These are phyloP conservation scores for Alternaria triticina DNA, from an alignment of 2,329 filamentous ascomycete genomes.

Conservation along the genomic window DNA sequence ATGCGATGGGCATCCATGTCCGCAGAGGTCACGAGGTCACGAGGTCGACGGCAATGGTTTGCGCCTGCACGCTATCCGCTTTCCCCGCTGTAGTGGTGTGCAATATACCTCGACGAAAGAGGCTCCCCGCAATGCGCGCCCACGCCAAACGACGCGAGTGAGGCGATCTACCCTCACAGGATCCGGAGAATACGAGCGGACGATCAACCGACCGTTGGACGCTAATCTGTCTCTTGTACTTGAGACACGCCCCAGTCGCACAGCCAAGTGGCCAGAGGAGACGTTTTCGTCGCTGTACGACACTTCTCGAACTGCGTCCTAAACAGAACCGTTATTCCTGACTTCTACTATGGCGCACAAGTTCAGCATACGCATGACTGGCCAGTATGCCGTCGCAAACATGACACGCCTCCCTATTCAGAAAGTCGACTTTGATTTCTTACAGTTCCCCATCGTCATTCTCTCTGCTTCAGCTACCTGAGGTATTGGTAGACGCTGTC, in stretches of 20 bases:
- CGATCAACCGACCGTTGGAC: slow-evolving; percentile 1
- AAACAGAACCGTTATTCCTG: neutral
- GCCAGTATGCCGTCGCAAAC: neutral
- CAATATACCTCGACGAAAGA: slow-evolving; percentile 1
- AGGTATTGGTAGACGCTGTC: neutral
- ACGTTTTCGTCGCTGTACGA: slow-evolving; percentile 8
- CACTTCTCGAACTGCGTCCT: slow-evolving; percentile 5
- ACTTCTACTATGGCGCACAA: neutral
- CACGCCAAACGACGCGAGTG: neutral
- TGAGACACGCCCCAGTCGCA: slow-evolving; percentile 1
- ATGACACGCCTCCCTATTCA: neutral
- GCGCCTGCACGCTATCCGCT: slow-evolving; percentile 17
- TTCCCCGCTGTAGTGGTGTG: slow-evolving; percentile 9
- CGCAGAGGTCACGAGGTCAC: slow-evolving; percentile 33
- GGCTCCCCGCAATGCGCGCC: slow-evolving; percentile 3
- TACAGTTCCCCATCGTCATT: neutral
- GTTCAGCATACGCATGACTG: neutral
- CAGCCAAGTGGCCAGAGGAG: neutral
- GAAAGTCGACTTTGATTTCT: neutral
- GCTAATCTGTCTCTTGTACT: neutral
- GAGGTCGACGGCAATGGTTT: slow-evolving; percentile 17
- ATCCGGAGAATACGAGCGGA: neutral
- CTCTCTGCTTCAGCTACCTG: neutral
- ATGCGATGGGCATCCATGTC: slow-evolving; percentile 23
- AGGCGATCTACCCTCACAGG: neutral